Percentiles rank a stretch among this genome's conserved stretches.
Evolutionary conservation across 2,329 filamentous ascomycete genomes (phyloP).

Genomic region (Phialemoniopsis sp.): DNA sequence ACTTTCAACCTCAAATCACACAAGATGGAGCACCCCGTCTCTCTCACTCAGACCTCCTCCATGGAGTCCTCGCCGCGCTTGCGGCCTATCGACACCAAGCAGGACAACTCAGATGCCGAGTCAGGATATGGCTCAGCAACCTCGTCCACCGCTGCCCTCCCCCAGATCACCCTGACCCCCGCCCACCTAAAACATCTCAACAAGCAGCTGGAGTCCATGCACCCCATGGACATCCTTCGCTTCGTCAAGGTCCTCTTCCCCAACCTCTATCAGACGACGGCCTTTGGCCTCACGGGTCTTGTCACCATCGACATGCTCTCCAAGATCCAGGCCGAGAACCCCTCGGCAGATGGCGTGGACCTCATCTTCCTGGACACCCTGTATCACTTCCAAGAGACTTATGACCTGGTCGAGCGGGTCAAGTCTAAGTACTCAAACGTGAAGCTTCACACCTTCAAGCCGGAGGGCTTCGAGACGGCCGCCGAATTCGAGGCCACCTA

Average conservation of each 20-base stretch:
- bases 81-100: conserved; percentile 25
- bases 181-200: conserved; percentile 90
- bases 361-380: conserved; percentile 81
- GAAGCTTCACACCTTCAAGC: conserved; percentile 86
- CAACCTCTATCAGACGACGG: conserved; percentile 81
- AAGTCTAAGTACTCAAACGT: conserved; percentile 72
- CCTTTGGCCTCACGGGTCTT: conserved; percentile 77
- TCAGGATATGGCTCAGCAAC: conserved; percentile 76
- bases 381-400: conserved; percentile 77
- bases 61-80: neutral
- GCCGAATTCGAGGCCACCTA: conserved; percentile 79
- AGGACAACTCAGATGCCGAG: conserved; percentile 49
- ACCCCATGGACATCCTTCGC: conserved; percentile 85
- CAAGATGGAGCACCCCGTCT: no score
- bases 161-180: conserved; percentile 80
- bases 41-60: neutral
- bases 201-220: conserved; percentile 78
- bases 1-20: no score
- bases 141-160: conserved; percentile 61
- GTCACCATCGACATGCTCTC: conserved; percentile 83
- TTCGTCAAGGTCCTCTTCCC: conserved; percentile 92
- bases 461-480: conserved; percentile 66
- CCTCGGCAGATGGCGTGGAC: conserved; percentile 52
- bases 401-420: conserved; percentile 69
- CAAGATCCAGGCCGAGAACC: conserved; percentile 62